Conservation (phyloP, 352 stramenopile species). For the Phytophthora fragariae region DNA sequence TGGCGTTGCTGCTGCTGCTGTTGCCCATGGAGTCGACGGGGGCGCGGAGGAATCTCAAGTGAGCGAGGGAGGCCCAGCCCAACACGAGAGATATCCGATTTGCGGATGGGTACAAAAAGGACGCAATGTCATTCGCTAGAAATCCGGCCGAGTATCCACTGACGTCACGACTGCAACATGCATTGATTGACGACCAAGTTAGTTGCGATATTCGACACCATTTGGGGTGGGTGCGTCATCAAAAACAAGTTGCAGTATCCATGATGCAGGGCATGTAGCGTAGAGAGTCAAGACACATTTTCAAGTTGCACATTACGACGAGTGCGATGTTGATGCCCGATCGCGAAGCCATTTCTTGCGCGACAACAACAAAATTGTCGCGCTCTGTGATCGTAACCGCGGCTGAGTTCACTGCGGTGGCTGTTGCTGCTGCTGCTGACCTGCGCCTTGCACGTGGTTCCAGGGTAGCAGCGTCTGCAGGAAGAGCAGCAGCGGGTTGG, state of each 20-base stretch:
- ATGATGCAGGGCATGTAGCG: too few relatives aligned
- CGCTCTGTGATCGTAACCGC: conserved; percentile 7
- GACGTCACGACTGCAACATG: too few relatives aligned
- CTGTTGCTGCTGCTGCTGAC: conserved; percentile 26
- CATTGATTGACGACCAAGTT: too few relatives aligned
- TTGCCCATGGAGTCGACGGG: conserved; percentile 60
- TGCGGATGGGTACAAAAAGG: conserved; percentile 29
- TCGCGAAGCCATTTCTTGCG: too few relatives aligned
- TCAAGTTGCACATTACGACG: too few relatives aligned
- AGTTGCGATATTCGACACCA: too few relatives aligned
- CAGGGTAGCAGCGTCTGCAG: conserved; percentile 86
- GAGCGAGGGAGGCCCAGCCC: conserved; percentile 12
- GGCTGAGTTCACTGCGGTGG: conserved; percentile 23
- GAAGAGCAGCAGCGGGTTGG: conserved; percentile 87
- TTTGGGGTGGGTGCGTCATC: too few relatives aligned
- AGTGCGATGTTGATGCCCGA: too few relatives aligned
- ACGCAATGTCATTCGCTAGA: too few relatives aligned
- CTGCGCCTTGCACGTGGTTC: conserved; percentile 81
- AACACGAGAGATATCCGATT: not conserved
- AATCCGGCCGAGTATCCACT: too few relatives aligned
- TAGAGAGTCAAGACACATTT: too few relatives aligned
- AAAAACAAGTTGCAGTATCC: too few relatives aligned
- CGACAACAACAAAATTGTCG: not conserved
- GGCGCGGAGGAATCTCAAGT: conserved; percentile 26
- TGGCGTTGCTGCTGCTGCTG: conserved; percentile 62